Evolutionary conservation across 2,329 filamentous ascomycete genomes (phyloP), one percentile per base, ranked within the genome.

Genomic region (Sodiomyces alkalinus): DNA sequence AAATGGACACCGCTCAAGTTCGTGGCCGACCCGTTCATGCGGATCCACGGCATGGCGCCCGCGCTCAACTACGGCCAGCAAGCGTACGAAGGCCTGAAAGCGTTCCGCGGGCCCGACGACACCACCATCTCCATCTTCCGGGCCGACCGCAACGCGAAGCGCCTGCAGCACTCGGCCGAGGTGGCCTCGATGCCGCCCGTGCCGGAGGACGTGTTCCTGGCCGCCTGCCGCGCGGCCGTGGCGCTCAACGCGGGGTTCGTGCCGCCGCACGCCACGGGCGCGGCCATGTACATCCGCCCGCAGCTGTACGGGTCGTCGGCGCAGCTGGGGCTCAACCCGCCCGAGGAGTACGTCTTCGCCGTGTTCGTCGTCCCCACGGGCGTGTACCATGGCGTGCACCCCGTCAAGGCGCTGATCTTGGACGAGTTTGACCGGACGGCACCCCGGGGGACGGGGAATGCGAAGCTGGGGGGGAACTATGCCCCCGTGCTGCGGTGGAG

Each of bases 81-180:
- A 60, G 87, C 83, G 44, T 98, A 92, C 62, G 90, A 98, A 53
- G 90, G 90, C n/a, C 74, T 96, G 51, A 96, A 96, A 56, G 86
- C 87, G 31, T 94, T 94, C 68, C 83, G 87, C 37, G 62, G 66
- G 3, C 80, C 83, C 12, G 60, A 67, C 33, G 71, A 79, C 51
- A 49, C 62, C 34, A 55, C 58, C 34, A 86, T 96, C 57, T 72
- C 74, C 49, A 71, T 96, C 51, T 96, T 96, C 71, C 79, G 87
- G 4, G 81, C 87, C 0, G 67, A 76, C 45, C 74, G 77, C 48
- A 96, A 96, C 52, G 90, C 86, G 20, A 55, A 59, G 22, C 81
- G 87, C 34, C 72, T 96, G 64, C 79, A 83, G 49, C 74, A 85
- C 60, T 90, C 80, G 10, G 82, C 83, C 24, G 71, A 71, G 28